Percentiles rank a stretch among this genome's conserved stretches.
phyloP scores from a whole-genome alignment of 176 grass and related monocot species.

The Cenchrus americanus region DNA sequence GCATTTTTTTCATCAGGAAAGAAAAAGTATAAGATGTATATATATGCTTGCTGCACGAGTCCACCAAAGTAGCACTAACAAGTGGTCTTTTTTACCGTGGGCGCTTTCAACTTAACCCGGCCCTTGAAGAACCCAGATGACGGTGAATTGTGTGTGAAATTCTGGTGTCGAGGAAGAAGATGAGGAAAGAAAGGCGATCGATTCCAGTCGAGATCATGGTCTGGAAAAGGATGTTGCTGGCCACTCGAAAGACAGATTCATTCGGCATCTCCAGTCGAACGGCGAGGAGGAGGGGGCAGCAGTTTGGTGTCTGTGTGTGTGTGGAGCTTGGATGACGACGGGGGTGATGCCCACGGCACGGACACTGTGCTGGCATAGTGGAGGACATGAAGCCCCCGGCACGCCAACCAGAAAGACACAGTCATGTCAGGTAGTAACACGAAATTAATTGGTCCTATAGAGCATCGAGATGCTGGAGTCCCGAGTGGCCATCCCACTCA shows the following conservation, averaged over 20 bases:
- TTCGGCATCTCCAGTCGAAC: not conserved
- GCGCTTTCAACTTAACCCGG: not conserved
- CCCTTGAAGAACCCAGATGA: not conserved
- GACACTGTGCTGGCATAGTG: constrained; percentile 38
- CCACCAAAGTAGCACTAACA: not conserved
- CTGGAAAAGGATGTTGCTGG: constrained; percentile 42
- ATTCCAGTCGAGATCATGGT: constrained; percentile 30
- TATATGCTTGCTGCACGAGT: not conserved
- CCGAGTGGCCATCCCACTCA: not conserved
- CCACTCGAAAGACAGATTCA: constrained; percentile 45
- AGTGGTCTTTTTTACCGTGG: not conserved
- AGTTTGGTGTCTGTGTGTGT: not conserved
- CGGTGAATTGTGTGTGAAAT: not conserved
- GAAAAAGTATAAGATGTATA: not conserved
- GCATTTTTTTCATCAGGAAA: constrained; percentile 28
- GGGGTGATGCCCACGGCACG: constrained; percentile 34
- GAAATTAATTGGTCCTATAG: constrained; percentile 4
- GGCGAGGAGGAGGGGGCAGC: not conserved
- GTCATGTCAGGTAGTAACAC: not conserved
- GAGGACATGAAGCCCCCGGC: constrained; percentile 24
- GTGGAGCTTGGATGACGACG: constrained; percentile 18
- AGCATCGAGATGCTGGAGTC: constrained; percentile 26
- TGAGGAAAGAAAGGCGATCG: not conserved
- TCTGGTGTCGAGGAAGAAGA: not conserved
- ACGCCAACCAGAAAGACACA: constrained; percentile 39